Conservation (phyloP, 2,329 filamentous ascomycete species). For the Oidium heveae region DNA sequence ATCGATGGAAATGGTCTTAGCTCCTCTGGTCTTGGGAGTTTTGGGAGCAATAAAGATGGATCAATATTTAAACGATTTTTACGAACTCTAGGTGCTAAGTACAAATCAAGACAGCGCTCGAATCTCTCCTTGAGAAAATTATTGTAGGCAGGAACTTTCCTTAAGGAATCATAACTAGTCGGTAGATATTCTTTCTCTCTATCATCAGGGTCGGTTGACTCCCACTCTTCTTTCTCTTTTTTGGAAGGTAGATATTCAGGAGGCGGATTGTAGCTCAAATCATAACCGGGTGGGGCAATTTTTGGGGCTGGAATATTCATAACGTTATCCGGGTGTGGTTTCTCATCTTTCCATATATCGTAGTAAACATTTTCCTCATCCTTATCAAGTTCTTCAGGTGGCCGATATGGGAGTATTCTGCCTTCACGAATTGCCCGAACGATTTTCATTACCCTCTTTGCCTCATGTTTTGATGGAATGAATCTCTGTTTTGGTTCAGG, state of each 20-base stretch:
- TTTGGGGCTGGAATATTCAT: slow-evolving; percentile 96
- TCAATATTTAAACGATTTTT: slow-evolving; percentile 95
- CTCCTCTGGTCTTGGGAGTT: slow-evolving; percentile 78
- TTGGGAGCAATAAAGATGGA: slow-evolving; percentile 72
- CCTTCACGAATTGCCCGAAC: slow-evolving; percentile 89
- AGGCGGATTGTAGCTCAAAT: slow-evolving; percentile 90
- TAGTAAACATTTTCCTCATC: slow-evolving; percentile 44
- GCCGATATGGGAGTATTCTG: slow-evolving; percentile 72
- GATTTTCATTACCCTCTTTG: slow-evolving; percentile 89
- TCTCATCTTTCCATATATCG: slow-evolving; percentile 89
- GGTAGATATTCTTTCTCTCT: slow-evolving; percentile 75
- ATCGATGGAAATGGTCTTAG: slow-evolving; percentile 85
- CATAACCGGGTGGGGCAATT: slow-evolving; percentile 74
- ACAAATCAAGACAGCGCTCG: slow-evolving; percentile 82
- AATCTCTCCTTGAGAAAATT: slow-evolving; percentile 87
- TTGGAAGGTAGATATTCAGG: slow-evolving; percentile 76
- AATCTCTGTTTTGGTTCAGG: slow-evolving; percentile 93
- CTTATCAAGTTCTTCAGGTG: slow-evolving; percentile 43
- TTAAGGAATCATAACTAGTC: slow-evolving; percentile 54
- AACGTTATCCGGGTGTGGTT: slow-evolving; percentile 52
- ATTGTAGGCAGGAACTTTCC: slow-evolving; percentile 79
- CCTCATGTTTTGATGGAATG: slow-evolving; percentile 87
- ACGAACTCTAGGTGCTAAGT: slow-evolving; percentile 74
- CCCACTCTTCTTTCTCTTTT: slow-evolving; percentile 66
- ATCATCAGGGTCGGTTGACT: slow-evolving; percentile 69